Base-by-base conservation (phyloP, 179 eudicot species). In the Corrigiola litoralis region DNA sequence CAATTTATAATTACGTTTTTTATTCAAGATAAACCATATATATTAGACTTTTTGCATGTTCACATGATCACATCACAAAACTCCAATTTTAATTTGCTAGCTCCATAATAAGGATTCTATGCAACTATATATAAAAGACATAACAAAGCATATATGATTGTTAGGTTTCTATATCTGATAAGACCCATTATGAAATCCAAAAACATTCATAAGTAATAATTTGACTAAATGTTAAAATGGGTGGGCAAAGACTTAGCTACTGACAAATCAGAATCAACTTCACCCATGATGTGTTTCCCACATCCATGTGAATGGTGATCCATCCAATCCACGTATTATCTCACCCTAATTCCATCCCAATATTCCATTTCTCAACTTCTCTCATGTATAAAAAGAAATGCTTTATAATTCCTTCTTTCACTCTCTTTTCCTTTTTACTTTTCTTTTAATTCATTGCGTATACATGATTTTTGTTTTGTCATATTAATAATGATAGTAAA, bases 241-340 rank as follows among this genome's bases (percentile, higher is more conserved):
- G 40, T 41, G 29, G 65, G 40, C 28, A 44, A 33, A 41, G 69
- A 68, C 69, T 53, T 37, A 67, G 62, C 44, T 68, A 61, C 29
- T 63, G 73, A 69, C 66, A 67, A 68, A 62, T 55, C 59, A 68
- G 72, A 73, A 68, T 68, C 65, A 68, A 62, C 27, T 62, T 10
- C 61, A 38, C 21, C 32, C 59, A 69, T 74, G 74, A 74, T 69
- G 78, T 74, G 74, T 74, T 58, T 58, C 70, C 67, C 78, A 74
- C 74, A 41, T 16, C 49, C 78, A 68, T 73, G 78, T 63, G 70
- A 74, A 48, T 32, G 69, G 44, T 69, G 62, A 74, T 69, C 65
- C 78, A 63, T 69, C 65, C n/a, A 69, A 42, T 74, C 74, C 78
- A 69, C 78, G 61, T 68, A 68, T 34, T 32, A 13, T 36, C 58